phyloP scores from a whole-genome alignment of 106 monocot genomes.

The Triglochin maritima region DNA sequence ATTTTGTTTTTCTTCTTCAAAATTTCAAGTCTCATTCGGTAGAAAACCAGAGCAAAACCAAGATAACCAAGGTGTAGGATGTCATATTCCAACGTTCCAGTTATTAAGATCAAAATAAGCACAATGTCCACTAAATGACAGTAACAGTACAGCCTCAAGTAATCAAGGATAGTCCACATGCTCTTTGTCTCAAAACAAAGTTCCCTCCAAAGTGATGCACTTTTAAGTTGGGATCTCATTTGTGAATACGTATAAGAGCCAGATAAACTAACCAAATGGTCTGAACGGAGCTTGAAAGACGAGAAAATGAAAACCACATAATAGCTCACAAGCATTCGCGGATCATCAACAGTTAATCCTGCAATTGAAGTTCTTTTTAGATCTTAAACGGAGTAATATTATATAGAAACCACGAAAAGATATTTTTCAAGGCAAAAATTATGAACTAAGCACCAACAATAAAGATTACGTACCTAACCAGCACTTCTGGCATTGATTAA shows the following conservation, averaged over 20 bases:
- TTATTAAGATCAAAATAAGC: constrained; percentile 75
- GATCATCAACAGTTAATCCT: constrained; percentile 89
- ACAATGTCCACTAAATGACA: constrained; percentile 96
- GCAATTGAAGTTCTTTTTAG: too few species aligned
- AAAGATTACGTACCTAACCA: constrained; percentile 63
- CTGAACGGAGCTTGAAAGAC: constrained; percentile 83
- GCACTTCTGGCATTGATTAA: constrained; percentile 73
- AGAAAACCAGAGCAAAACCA: constrained; percentile 86
- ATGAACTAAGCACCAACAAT: too few species aligned
- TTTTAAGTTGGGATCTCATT: too few species aligned
- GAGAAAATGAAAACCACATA: constrained; percentile 87
- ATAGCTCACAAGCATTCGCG: constrained; percentile 77
- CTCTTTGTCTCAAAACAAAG: constrained; percentile 96
- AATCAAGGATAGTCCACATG: constrained; percentile 93
- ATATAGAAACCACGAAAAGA: neutral
- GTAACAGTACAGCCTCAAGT: constrained; percentile 66
- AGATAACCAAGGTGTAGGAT: constrained; percentile 94
- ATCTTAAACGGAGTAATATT: neutral
- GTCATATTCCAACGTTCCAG: constrained; percentile 96
- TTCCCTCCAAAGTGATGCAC: constrained; percentile 75
- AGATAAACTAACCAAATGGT: constrained; percentile 54
- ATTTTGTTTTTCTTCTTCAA: constrained; percentile 91
- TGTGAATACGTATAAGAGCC: constrained; percentile 50
- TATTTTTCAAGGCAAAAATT: too few species aligned
- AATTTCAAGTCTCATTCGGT: constrained; percentile 87